A percentile compares a stretch with the other conserved stretches of the same genome.
Conservation (phyloP, 2,329 filamentous ascomycete genomes). For the Lecanoromycetidae sp. region DNA sequence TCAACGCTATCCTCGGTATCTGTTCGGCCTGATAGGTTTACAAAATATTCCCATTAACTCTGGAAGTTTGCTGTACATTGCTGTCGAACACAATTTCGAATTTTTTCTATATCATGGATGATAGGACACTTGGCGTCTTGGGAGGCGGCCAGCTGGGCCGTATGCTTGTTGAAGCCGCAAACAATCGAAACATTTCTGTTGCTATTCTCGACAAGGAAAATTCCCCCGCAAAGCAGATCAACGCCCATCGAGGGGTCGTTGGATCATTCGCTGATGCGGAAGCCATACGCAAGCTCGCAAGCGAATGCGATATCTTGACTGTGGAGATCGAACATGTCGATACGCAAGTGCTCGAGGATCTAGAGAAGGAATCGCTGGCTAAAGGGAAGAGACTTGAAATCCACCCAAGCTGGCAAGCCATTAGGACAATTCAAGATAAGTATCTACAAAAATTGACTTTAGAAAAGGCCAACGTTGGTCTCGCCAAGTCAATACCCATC, state of each 20-base stretch:
- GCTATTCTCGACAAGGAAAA: conserved; percentile 66
- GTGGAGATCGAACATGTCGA: conserved; percentile 95
- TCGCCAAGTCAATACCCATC: conserved; percentile 55
- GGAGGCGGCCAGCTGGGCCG: conserved; percentile 59
- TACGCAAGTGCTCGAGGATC: conserved; percentile 76
- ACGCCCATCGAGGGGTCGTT: conserved; percentile 58
- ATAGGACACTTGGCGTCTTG: conserved; percentile 3
- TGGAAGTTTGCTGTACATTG: neutral
- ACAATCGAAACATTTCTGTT: conserved; percentile 62
- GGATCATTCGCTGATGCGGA: conserved; percentile 79
- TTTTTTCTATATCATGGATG: conserved; percentile 4
- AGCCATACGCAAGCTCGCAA: conserved; percentile 68
- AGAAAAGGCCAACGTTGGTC: conserved; percentile 54
- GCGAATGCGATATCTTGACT: conserved; percentile 66
- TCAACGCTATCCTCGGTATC: no score
- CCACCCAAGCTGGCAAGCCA: conserved; percentile 74
- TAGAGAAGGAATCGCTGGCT: conserved; percentile 28
- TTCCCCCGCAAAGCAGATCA: conserved; percentile 76
- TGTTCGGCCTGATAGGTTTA: neutral
- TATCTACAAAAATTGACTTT: conserved; percentile 79
- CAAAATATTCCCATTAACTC: neutral
- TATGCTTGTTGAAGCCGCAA: conserved; percentile 87
- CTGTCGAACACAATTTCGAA: neutral
- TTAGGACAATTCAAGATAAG: conserved; percentile 88
- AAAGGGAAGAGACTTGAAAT: conserved; percentile 38